Conservation (phyloP, 345 rosid genomes). For the Kernera saxatilis region DNA sequence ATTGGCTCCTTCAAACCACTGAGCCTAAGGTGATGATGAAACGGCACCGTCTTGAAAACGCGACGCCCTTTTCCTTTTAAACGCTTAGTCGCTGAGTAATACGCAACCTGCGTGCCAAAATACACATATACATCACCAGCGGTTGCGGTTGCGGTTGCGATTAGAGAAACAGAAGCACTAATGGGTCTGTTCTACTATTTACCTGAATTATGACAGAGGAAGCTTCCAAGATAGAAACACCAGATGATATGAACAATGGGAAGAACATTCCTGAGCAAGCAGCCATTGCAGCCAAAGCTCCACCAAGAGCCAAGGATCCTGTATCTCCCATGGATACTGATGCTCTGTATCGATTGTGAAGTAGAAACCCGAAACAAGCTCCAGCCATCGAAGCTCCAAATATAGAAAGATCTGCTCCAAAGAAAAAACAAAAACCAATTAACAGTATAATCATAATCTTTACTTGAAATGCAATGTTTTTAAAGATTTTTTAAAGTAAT, state of each 20-base stretch:
- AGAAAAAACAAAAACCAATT: neutral
- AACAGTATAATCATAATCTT: neutral
- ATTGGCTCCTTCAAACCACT: slow-evolving; percentile 25
- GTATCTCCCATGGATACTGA: slow-evolving; percentile 78
- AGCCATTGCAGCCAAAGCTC: slow-evolving; percentile 95
- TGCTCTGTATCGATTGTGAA: slow-evolving; percentile 81
- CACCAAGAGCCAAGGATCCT: slow-evolving; percentile 87
- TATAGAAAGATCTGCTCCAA: slow-evolving; percentile 58
- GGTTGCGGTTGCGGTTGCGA: neutral
- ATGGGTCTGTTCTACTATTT: neutral
- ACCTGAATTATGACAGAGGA: slow-evolving; percentile 69
- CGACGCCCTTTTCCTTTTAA: slow-evolving; percentile 25
- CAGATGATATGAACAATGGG: slow-evolving; percentile 75
- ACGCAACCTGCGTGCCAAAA: slow-evolving; percentile 15
- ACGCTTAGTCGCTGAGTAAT: slow-evolving; percentile 20
- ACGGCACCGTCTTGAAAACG: slow-evolving; percentile 25
- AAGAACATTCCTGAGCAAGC: slow-evolving; percentile 92
- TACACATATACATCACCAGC: neutral
- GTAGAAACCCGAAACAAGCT: slow-evolving; percentile 85
- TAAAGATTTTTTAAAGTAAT: neutral
- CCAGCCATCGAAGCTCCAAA: slow-evolving; percentile 98
- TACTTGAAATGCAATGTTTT: neutral
- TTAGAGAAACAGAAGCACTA: neutral
- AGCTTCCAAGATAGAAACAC: slow-evolving; percentile 65
- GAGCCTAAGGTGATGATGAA: slow-evolving; percentile 30